Evolutionary conservation across 1,139 yeast genomes (phyloP).

Genomic region (Yamadazyma dushanensis): DNA sequence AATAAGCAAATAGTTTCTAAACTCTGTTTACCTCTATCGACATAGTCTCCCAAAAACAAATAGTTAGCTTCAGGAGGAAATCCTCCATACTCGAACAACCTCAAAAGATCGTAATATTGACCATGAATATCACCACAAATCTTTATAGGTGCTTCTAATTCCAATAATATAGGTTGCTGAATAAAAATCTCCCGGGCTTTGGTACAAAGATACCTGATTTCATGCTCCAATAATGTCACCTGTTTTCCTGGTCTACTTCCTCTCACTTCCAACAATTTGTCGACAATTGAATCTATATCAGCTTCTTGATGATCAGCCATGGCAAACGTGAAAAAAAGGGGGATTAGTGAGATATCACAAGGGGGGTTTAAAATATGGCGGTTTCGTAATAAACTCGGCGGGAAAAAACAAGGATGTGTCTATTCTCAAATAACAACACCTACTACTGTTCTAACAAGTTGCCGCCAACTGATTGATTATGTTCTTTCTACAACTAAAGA

Average conservation of each 20-base stretch:
- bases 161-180: slow-evolving; percentile 93
- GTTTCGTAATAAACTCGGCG: background rate
- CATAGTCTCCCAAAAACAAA: slow-evolving; percentile 93
- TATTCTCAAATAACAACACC: background rate
- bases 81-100: slow-evolving; percentile 96
- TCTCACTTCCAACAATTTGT: slow-evolving; percentile 93
- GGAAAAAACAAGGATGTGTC: background rate
- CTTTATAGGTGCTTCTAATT: slow-evolving; percentile 96
- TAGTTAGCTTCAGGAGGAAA: slow-evolving; percentile 99
- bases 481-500: slow-evolving; percentile 1
- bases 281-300: slow-evolving; percentile 95
- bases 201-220: slow-evolving; percentile 92
- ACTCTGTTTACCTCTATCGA: slow-evolving; percentile 97
- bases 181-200: slow-evolving; percentile 97
- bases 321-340: background rate
- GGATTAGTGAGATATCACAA: slow-evolving; percentile 1
- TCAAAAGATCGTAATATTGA: slow-evolving; percentile 91
- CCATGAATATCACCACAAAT: slow-evolving; percentile 96
- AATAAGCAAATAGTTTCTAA: slow-evolving; percentile 90
- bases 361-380: background rate
- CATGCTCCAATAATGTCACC: slow-evolving; percentile 90
- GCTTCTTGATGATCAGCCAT: slow-evolving; percentile 76
- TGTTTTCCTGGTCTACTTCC: slow-evolving; percentile 98
- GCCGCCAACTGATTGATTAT: slow-evolving; percentile 2
- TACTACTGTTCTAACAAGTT: background rate